Percentiles rank a stretch among this genome's conserved stretches.
Evolutionary conservation across 306 rosid genomes (phyloP).

Genomic region (Ziziphus jujuba): DNA sequence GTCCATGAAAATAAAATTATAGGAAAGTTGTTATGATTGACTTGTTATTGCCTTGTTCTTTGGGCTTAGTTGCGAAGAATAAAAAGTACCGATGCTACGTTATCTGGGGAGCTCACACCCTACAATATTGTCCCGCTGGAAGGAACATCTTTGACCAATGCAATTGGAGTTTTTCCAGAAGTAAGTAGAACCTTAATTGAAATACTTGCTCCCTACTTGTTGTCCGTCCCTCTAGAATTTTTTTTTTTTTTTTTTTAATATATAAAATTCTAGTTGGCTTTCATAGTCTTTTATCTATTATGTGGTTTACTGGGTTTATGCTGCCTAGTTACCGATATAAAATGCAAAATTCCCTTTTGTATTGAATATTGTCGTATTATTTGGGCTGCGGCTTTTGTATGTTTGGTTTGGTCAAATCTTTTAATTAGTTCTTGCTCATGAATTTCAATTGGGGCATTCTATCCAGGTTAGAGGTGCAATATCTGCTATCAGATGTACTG

Average conservation of each 20-base stretch:
- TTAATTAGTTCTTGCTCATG: constrained; percentile 23
- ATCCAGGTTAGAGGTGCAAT: constrained; percentile 81
- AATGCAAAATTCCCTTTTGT: background rate
- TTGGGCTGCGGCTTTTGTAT: constrained; percentile 4
- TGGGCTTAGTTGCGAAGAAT: constrained; percentile 67
- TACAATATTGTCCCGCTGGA: constrained; percentile 92
- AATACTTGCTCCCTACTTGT: background rate
- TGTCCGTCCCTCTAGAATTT: background rate
- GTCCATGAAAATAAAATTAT: background rate
- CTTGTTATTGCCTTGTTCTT: constrained; percentile 18
- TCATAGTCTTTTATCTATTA: background rate
- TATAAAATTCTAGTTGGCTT: background rate
- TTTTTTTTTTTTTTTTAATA: background rate
- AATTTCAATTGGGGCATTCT: constrained; percentile 32
- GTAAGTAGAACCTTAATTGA: constrained; percentile 52
- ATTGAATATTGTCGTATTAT: constrained; percentile 15
- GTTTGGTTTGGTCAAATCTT: background rate
- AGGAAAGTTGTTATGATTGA: constrained; percentile 22
- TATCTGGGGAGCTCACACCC: constrained; percentile 71
- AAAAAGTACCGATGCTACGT: constrained; percentile 48
- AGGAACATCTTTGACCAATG: constrained; percentile 73
- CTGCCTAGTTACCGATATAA: background rate
- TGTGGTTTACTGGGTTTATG: background rate
- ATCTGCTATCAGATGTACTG: constrained; percentile 74
- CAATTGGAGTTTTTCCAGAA: constrained; percentile 88